Base-by-base conservation (phyloP, 345 rosid species). In the Lenwebbia sp. region DNA sequence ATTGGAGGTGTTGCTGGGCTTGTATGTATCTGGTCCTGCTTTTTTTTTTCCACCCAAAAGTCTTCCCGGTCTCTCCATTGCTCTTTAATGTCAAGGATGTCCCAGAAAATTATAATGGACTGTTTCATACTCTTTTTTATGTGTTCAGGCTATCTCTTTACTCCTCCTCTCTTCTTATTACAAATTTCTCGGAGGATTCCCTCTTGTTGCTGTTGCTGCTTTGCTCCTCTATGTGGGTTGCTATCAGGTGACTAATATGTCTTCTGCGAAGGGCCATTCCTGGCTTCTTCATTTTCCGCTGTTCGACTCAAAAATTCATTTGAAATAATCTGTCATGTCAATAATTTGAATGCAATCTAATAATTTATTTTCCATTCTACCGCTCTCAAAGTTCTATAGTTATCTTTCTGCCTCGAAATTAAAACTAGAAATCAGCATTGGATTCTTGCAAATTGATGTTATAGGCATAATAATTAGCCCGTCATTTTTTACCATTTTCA, bases 1-100 rank as follows among this genome's bases (percentile, higher is more conserved):
- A 95, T 97, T 82, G 96, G 94, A 82, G 99, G 99, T 86, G 99
- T 95, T 88, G 89, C 96, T 85, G 99, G 99, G 81, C 93, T 97
- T 88, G 99, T 96, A 92, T 85, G 90, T 86, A 82, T 86, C 56
- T 81, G 56, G 40, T 85, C 85, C 75, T 83, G 23, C 19, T 4
- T 19, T 60, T n/a, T 40, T 40, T 76, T 23, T 21, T 26, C 17
- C 13, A 2, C 60, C 81, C 13, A 19, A 70, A 41, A 37, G 40
- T 60, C 37, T n/a, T 82, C 84, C 47, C 2, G 3, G 44, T 37
- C 84, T 83, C 57, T 83, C n/a, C 41, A 37, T 70, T 70, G 21
- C 13, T 37, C 25, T 70, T 37, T 70, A 33, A 37, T 70, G 26
- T 37, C 81, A 70, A 70, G 26, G 81, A 70, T 70, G 81, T 37